Evolutionary conservation across 495 filamentous ascomycete species (phyloP).

Genomic region (Podospora bellae-mahoneyi): DNA sequence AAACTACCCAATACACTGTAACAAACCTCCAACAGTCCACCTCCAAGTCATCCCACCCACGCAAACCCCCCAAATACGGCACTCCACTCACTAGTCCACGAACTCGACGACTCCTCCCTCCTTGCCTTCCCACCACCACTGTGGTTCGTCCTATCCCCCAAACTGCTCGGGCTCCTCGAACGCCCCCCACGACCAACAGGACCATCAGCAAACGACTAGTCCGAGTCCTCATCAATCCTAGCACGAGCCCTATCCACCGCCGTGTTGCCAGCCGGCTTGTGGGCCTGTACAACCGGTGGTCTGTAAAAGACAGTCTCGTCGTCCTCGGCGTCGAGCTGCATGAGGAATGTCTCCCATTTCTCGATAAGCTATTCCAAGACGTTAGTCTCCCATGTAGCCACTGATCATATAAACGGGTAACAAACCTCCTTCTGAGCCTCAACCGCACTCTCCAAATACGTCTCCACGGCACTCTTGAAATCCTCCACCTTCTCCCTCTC

Average conservation of each 20-base stretch:
- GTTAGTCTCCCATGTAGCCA: constrained; percentile 13
- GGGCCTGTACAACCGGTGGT: constrained; percentile 49
- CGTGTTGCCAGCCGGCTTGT: constrained; percentile 46
- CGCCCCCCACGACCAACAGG: background rate
- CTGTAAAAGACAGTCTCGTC: constrained; percentile 77
- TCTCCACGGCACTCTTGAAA: constrained; percentile 97
- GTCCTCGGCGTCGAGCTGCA: constrained; percentile 91
- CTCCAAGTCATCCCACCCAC: constrained; percentile 1
- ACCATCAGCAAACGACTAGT: constrained; percentile 31
- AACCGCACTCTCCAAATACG: constrained; percentile 91
- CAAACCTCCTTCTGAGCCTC: constrained; percentile 97
- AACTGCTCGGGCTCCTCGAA: background rate
- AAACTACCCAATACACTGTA: background rate
- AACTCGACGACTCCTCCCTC: background rate
- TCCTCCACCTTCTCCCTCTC: constrained; percentile 98
- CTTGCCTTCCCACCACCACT: background rate
- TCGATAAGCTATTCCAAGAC: constrained; percentile 73
- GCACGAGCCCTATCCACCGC: constrained; percentile 50
- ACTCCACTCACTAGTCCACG: background rate
- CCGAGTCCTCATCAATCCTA: constrained; percentile 51
- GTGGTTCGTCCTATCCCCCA: background rate
- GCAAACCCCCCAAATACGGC: background rate
- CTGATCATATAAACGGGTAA: constrained; percentile 5
- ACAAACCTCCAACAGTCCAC: background rate
- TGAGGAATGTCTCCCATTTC: constrained; percentile 95